Percentiles rank a stretch among this genome's conserved stretches.
Conservation (phyloP, 345 rosid species). For the Arabidopsis arenosa region DNA sequence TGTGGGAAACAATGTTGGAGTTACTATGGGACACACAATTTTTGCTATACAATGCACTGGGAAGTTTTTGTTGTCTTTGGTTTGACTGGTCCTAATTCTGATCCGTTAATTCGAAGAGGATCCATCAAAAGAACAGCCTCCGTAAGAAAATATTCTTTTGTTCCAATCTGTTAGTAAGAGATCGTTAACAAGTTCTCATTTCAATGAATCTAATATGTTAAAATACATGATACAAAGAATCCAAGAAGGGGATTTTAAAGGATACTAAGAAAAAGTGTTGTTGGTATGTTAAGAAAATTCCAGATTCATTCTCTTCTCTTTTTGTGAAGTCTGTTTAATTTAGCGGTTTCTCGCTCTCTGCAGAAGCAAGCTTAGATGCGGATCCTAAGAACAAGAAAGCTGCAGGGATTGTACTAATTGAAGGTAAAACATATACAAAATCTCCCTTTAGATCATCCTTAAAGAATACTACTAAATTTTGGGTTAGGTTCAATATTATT, state of each 20-base stretch:
- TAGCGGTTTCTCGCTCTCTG: conserved; percentile 16
- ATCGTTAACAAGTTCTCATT: neutral
- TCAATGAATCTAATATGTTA: neutral
- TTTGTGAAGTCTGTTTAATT: conserved; percentile 13
- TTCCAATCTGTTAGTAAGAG: neutral
- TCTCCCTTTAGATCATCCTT: no score
- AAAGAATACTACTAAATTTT: no score
- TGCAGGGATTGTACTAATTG: conserved; percentile 47
- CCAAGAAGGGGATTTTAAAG: conserved; percentile 42
- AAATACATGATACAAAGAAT: conserved; percentile 34
- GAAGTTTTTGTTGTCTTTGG: conserved; percentile 50
- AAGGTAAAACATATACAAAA: no score
- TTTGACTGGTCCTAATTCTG: conserved; percentile 33
- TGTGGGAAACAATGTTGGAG: conserved; percentile 43
- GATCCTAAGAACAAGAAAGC: conserved; percentile 48
- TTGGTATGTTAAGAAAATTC: conserved; percentile 33
- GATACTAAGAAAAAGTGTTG: conserved; percentile 36
- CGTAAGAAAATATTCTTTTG: conserved; percentile 25
- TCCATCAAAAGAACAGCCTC: conserved; percentile 37
- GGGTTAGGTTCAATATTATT: no score
- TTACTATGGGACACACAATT: conserved; percentile 39
- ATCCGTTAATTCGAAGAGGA: conserved; percentile 32
- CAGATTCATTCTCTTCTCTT: neutral
- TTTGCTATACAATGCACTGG: conserved; percentile 50
- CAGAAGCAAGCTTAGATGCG: conserved; percentile 42